A percentile compares a stretch with the other conserved stretches of the same genome.
phyloP scores from a whole-genome alignment of 2,329 filamentous ascomycete genomes.

The Mollisiaceae sp. region DNA sequence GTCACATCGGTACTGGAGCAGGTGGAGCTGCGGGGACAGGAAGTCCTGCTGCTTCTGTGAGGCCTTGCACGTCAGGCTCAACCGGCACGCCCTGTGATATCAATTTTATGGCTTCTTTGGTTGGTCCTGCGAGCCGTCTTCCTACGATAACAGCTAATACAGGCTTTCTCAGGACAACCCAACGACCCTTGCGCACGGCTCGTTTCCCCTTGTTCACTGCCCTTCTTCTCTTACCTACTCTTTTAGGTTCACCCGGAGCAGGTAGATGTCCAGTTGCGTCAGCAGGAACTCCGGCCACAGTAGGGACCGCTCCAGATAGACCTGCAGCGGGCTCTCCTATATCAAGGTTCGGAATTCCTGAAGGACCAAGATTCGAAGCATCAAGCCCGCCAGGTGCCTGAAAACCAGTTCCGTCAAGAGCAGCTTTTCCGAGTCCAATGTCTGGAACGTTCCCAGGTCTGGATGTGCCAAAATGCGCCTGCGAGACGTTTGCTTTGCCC shows the following conservation, averaged over 20 bases:
- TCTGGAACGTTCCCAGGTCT: background rate
- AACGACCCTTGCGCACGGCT: conserved; percentile 24
- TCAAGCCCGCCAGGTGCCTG: background rate
- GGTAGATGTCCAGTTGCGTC: conserved; percentile 18
- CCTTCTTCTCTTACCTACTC: conserved; percentile 2
- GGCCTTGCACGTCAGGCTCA: conserved; percentile 11
- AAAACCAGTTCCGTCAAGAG: background rate
- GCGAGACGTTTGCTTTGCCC: background rate
- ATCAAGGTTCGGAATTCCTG: background rate
- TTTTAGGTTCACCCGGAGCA: conserved; percentile 5
- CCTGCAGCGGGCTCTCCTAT: background rate
- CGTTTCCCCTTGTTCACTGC: conserved; percentile 12
- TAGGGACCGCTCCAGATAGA: background rate
- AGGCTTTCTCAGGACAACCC: conserved; percentile 28
- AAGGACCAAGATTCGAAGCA: background rate
- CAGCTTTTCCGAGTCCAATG: background rate
- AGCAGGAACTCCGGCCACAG: conserved; percentile 9
- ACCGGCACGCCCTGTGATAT: conserved; percentile 26
- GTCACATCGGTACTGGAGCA: conserved; percentile 21
- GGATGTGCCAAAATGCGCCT: background rate
- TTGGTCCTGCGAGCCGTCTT: conserved; percentile 35
- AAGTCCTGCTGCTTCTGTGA: conserved; percentile 8
- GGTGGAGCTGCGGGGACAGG: conserved; percentile 8
- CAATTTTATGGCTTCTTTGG: conserved; percentile 27
- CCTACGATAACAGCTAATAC: conserved; percentile 36